Evolutionary conservation across 768 basidiomycete genomes (phyloP), one percentile per base, ranked within the genome.

Genomic region (Epithele typhae): DNA sequence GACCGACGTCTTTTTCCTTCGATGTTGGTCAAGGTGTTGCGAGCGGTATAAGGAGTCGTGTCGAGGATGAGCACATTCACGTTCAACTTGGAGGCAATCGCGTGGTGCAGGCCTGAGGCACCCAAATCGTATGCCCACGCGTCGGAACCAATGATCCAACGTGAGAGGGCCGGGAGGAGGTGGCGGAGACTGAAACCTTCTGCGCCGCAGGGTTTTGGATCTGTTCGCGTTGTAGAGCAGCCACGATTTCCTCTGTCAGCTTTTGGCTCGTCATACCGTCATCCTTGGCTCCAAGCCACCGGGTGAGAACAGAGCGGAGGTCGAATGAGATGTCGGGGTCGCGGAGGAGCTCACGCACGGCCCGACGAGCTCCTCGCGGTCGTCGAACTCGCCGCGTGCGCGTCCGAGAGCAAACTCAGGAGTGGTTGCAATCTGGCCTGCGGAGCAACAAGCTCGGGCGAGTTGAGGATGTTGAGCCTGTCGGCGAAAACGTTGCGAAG

Each of bases 71-170:
- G 87, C 48, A 98, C 80, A 70, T 99, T 99, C 68, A 98, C 74
- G 64, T 98, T 85, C 47, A 93, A 77, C 17, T 85, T 82, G 5
- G 93, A 95, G 17, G 93, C 82, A 45, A 98, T 87, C 58, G 84
- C 83, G 57, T 98, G 96, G 64, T 99, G 95, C 32, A 99, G 73
- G 39, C 95, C 96, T 2, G 92, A 95, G 2, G 92, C 81, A 34
- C 95, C 96, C 34, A 98, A 81, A 66, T 98, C 96, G 63, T 96
- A 92, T 0, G 94, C 87, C 96, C 96, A 98, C 0, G 91, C 88
- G 63, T 99, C 96, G 17, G 94, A 97, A 17, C 95, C 93, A 56
- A 99, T 87, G 65, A 99, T 98, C 96, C 96, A 99, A 48, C 89
- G 76, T 6, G 90, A 92, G 30, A 72, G 72, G 7, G 81, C 70